Base-by-base conservation (phyloP, 2,329 filamentous ascomycete genomes). In the Metarhizium guizhouense region DNA sequence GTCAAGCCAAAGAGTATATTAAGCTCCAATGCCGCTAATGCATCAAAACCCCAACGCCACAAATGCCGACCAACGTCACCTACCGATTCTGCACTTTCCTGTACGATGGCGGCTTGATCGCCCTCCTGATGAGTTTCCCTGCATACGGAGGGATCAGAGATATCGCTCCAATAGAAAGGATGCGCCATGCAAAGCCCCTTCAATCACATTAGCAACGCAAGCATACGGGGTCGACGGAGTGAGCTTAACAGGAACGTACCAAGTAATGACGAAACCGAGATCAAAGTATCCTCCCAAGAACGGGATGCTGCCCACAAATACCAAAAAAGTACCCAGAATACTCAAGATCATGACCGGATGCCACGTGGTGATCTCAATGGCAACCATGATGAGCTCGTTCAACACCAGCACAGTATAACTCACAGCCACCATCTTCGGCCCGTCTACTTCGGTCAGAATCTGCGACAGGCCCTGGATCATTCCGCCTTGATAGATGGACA, bases 341-440 rank as follows among this genome's bases (percentile, higher is more conserved):
- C 81, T 86, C 53, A 89, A 74, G 54, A 95, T 86, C 92, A 97
- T 97, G 59, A 93, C 79, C 43, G 87, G 87, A 70, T 97, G 94
- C 94, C 94, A 99, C 0, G 94, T 99, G 3, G 90, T 96, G 63
- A 99, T 89, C 68, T 96, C 89, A 57, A 95, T 90, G 3, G 92
- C 93, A 2, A 97, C 94, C 95, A 99, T 99, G 63, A 95, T 82
- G 57, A 99, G 81, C 69, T 99, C 94, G 70, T 97, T 99, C 59
- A 97, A 76, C 5, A 99, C 85, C 2, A 99, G 82, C 0, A 91
- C 90, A 0, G 93, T 95, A 68, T 96, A 99, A 56, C 86, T 91
- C 49, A 99, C 89, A 29, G 88, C 84, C 54, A 97, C 89, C 86
- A 99, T 95, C 57, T 76, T 78, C 13, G 80, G 76, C 1, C 84